phyloP scores from a whole-genome alignment of 2,329 filamentous ascomycete species.

The Blumeria graminis region DNA sequence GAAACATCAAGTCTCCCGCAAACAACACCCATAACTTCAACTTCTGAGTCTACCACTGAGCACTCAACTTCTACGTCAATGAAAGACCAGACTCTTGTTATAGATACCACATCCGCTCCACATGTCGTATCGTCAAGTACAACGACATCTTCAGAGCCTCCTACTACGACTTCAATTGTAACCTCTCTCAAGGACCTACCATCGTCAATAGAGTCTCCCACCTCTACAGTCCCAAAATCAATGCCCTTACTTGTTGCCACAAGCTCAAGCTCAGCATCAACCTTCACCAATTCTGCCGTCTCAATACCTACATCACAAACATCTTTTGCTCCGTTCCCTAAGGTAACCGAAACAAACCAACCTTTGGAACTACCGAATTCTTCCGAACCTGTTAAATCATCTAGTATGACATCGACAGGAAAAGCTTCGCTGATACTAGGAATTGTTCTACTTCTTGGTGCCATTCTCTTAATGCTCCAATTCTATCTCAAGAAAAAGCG shows the following conservation, averaged over 20 bases:
- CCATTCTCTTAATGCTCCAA: slow-evolving; percentile 42
- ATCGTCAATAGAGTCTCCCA: neutral
- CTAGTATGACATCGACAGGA: slow-evolving; percentile 20
- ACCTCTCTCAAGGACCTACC: neutral
- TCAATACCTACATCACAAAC: slow-evolving; percentile 3
- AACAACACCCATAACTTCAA: neutral
- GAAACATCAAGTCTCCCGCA: neutral
- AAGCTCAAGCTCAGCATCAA: neutral
- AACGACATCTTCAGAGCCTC: neutral
- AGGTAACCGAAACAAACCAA: slow-evolving; percentile 2
- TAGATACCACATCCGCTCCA: neutral
- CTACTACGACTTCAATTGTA: neutral
- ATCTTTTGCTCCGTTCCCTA: slow-evolving; percentile 3
- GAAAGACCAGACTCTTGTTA: neutral
- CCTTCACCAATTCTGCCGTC: slow-evolving; percentile 2
- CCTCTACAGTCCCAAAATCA: slow-evolving; percentile 5
- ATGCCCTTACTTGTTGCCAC: slow-evolving; percentile 3
- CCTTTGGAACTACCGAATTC: neutral
- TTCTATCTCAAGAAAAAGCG: slow-evolving; percentile 47
- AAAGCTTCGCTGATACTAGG: slow-evolving; percentile 68
- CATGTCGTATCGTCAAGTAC: neutral
- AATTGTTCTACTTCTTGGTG: slow-evolving; percentile 42
- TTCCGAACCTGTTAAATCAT: neutral
- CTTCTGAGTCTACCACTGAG: neutral
- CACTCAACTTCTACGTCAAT: neutral